Base-by-base conservation (phyloP, 208 protist species). In the Wallacemonas sp. region DNA sequence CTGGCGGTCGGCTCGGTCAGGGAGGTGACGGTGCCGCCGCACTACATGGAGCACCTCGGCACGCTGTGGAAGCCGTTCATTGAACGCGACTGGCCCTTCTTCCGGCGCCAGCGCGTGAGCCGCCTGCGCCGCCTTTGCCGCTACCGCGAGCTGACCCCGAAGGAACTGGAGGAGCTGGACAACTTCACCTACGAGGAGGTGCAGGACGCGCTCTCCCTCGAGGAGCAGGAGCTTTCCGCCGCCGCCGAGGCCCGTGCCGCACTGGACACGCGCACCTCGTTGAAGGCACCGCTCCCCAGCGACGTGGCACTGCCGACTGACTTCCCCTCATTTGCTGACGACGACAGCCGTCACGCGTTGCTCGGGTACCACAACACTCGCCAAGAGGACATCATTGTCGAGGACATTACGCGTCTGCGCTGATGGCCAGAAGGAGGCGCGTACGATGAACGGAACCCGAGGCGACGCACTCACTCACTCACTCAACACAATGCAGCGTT, bases 61-160 rank as follows among this genome's bases (percentile, higher is more conserved):
- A 57, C 70, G 23, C 72, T 87, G 18, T 96, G 91, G 91, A 73
- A 86, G 74, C 72, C 83, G 7, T 96, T 96, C 66, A 72, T 96
- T 48, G 91, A 96, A 65, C 82, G 91, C 39, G 91, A 96, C 72
- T 94, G 88, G 89, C 91, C 91, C 7, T 94, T 84, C 69, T 94
- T 94, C 57, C 76, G 91, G 20, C 84, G 87, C 22, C 88, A 89
- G 71, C 87, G 91, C 42, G 82, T 92, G 22, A 36, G 61, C 5
- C 77, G 84, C 22, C 72, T 96, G 46, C 78, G 83, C 14, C 74
- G 73, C 11, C 75, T 94, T 20, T 46, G 67, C 57, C 79, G 82
- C 11, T 86, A 89, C 42, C 87, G 91, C 50, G 84, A 93, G 61
- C 75, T 96, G 46, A 91, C 85, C 1, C 81, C 86, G 29, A 76